Evolutionary conservation across 495 filamentous ascomycete genomes (phyloP), one percentile per base, ranked within the genome.

Genomic region (Cetradonia linearis): DNA sequence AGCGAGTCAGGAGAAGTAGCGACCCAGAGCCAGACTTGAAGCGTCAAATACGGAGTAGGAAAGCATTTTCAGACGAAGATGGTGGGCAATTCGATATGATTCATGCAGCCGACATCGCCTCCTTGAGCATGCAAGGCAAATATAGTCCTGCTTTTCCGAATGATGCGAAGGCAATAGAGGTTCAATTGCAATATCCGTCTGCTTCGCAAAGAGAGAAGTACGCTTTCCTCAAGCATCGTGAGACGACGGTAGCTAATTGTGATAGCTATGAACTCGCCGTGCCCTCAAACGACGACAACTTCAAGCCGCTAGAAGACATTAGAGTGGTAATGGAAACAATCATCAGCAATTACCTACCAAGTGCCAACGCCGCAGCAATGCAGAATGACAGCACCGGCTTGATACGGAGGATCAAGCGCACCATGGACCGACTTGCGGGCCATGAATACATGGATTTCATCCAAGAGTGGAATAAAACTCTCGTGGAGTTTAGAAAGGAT

Each of bases 301-400:
- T 95, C 73, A 84, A 89, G 63, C 86, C 91, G 6, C 72, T 91
- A 59, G 81, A 86, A 65, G 93, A 97, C 63, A 96, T 96, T 62
- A 76, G 86, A 57, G 79, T 85, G 53, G 86, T 89, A 16, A 83
- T 95, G 52, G 82, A 89, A 60, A 78, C 80, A 30, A 85, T 95
- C 28, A 78, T 82, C 28, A 77, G 81, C 34, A 79, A 83, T 67
- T 95, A 95, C 71, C 78, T 95, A 28, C 84, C 85, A 23, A 74
- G 81, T 14, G 79, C 81, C 25, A 75, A 88, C 63, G 77, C 79
- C 18, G 77, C 81, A 34, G 71, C 76, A 48, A 87, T 95, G 63
- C 79, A 83, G 59, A 78, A 93, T 65, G 87, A 88, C 50, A 81
- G 81, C 60, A 83, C 75, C 10, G 91, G 90, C 31, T 78, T 90